These are phyloP conservation scores for Candida multigemmis DNA, from an alignment of 805 yeast species.

Conservation along the genomic window DNA sequence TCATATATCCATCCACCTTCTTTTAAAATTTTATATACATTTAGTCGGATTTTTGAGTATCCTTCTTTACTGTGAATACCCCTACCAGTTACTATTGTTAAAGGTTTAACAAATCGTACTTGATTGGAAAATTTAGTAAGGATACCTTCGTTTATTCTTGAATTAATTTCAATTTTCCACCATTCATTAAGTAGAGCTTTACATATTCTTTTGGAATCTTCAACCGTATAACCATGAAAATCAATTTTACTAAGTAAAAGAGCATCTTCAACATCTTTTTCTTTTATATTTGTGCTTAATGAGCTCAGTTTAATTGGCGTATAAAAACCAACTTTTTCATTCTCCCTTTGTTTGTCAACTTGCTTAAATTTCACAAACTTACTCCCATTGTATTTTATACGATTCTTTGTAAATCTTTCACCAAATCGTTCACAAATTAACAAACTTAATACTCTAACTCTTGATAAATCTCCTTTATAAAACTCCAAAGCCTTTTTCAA, in stretches of 20 bases:
- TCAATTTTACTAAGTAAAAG: conserved; percentile 36
- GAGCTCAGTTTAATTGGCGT: too few relatives aligned
- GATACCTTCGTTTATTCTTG: conserved; percentile 32
- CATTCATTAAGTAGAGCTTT: conserved; percentile 34
- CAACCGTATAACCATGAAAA: conserved; percentile 45
- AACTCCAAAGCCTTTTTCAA: conserved; percentile 27
- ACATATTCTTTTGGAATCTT: conserved; percentile 35
- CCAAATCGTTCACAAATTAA: too few relatives aligned
- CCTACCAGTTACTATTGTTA: conserved; percentile 54
- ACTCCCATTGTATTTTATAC: too few relatives aligned
- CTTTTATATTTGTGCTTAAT: too few relatives aligned
- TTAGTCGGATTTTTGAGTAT: conserved; percentile 34
- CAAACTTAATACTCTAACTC: too few relatives aligned
- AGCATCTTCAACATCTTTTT: too few relatives aligned
- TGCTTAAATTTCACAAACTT: too few relatives aligned
- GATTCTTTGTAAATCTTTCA: too few relatives aligned
- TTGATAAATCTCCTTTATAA: conserved; percentile 34
- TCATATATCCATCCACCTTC: conserved; percentile 30
- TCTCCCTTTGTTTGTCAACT: too few relatives aligned
- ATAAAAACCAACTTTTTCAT: too few relatives aligned
- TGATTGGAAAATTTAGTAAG: conserved; percentile 19
- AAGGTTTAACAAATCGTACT: conserved; percentile 32
- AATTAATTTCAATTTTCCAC: conserved; percentile 52
- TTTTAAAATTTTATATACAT: conserved; percentile 32
- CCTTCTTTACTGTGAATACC: conserved; percentile 64